Percentiles rank a stretch among this genome's conserved stretches.
Evolutionary conservation across 345 rosid genomes (phyloP).

Genomic region (Eucalyptus melliodora): DNA sequence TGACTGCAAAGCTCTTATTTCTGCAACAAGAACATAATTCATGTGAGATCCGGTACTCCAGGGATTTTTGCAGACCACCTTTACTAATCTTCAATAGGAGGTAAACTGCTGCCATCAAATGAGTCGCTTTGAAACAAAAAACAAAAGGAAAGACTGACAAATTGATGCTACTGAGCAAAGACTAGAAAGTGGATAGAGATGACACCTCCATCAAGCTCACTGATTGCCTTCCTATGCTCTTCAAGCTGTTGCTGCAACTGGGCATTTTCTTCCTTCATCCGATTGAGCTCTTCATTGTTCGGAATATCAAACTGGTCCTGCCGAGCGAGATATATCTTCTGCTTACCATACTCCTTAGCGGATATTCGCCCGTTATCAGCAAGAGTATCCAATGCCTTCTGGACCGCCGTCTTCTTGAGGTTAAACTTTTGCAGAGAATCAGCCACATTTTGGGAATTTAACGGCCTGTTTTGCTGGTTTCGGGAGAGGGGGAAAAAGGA

Average conservation of each 20-base stretch:
- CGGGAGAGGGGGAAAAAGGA: background rate
- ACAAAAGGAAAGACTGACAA: background rate
- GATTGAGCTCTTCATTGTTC: conserved; percentile 63
- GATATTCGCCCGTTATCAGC: conserved; percentile 66
- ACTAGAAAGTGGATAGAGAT: background rate
- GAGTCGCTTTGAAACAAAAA: background rate
- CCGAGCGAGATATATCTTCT: conserved; percentile 83
- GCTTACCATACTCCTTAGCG: conserved; percentile 92
- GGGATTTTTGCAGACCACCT: background rate
- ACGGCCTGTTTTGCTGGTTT: conserved; percentile 59
- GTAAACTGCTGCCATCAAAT: background rate
- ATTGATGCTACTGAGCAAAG: background rate
- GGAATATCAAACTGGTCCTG: conserved; percentile 93
- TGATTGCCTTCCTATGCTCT: conserved; percentile 47
- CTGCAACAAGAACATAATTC: conserved; percentile 28
- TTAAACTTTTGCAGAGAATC: conserved; percentile 83
- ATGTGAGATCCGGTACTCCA: background rate
- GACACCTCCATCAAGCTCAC: conserved; percentile 67
- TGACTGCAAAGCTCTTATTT: conserved; percentile 56
- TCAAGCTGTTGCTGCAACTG: conserved; percentile 46
- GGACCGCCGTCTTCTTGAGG: conserved; percentile 84
- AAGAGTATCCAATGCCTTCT: conserved; percentile 76
- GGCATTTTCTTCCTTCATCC: conserved; percentile 71
- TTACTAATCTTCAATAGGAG: background rate
- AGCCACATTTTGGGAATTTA: conserved; percentile 82